Evolutionary conservation across 1,139 yeast genomes (phyloP).

Genomic region (Saccharomycopsis hybrid): DNA sequence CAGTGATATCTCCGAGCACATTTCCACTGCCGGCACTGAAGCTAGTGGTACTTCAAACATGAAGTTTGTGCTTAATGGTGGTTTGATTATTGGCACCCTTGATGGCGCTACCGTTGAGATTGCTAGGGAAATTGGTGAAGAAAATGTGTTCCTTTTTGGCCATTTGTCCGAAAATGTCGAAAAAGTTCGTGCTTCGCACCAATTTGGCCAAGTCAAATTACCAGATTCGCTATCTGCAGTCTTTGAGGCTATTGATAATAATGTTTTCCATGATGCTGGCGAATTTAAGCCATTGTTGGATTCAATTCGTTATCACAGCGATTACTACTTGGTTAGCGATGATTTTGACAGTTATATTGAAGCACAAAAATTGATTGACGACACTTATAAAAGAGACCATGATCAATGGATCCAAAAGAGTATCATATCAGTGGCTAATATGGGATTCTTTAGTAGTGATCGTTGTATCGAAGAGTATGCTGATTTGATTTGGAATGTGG

Average conservation of each 20-base stretch:
- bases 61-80: constrained; percentile 94
- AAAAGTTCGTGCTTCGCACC: constrained; percentile 71
- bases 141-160: constrained; percentile 87
- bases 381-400: constrained; percentile 58
- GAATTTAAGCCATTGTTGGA: constrained; percentile 68
- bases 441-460: constrained; percentile 91
- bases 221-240: constrained; percentile 57
- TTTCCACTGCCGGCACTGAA: constrained; percentile 97
- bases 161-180: constrained; percentile 87
- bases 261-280: constrained; percentile 63
- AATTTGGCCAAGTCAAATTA: constrained; percentile 43
- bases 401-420: constrained; percentile 72
- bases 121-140: constrained; percentile 89
- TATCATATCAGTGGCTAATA: constrained; percentile 77
- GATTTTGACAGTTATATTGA: constrained; percentile 84
- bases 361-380: constrained; percentile 72
- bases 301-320: constrained; percentile 67
- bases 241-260: constrained; percentile 60
- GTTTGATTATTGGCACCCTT: constrained; percentile 89
- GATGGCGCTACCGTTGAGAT: constrained; percentile 97
- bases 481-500: constrained; percentile 87
- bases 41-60: constrained; percentile 95
- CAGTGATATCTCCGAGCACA: constrained; percentile 86
- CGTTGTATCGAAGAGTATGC: constrained; percentile 91
- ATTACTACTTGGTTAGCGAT: constrained; percentile 79